A percentile compares a stretch with the other conserved stretches of the same genome.
phyloP scores from a whole-genome alignment of 2,329 filamentous ascomycete species.

The Fusarium kyushuense region DNA sequence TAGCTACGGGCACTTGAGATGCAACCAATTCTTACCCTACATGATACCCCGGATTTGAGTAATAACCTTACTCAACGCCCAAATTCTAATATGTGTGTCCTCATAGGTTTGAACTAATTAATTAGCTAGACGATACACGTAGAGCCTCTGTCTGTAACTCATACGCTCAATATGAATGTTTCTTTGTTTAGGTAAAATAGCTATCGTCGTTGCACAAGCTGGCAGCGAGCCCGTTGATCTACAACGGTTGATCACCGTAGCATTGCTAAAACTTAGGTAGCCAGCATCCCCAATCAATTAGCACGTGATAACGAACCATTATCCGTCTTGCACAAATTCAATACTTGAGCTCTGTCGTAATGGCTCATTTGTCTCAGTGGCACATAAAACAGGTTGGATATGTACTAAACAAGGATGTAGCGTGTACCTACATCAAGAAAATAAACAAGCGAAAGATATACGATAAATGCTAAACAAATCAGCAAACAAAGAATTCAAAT shows the following conservation, averaged over 20 bases:
- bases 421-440: too few species aligned
- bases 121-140: not conserved
- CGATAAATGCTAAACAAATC: too few species aligned
- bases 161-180: not conserved
- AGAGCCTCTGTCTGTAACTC: not conserved
- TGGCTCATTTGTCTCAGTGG: too few species aligned
- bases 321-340: too few species aligned
- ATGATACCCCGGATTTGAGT: conserved; percentile 36
- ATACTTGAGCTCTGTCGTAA: too few species aligned
- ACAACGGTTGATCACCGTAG: not conserved
- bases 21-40: conserved; percentile 26
- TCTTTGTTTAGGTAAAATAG: not conserved
- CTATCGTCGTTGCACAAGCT: not conserved
- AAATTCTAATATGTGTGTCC: not conserved
- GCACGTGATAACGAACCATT: not conserved
- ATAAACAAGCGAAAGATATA: too few species aligned
- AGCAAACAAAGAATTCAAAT: too few species aligned
- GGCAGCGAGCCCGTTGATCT: not conserved
- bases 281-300: not conserved
- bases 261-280: not conserved
- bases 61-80: conserved; percentile 34
- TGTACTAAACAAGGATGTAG: too few species aligned
- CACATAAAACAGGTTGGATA: too few species aligned
- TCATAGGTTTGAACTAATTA: not conserved
- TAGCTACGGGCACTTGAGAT: conserved; percentile 28